phyloP scores from a whole-genome alignment of 345 rosid genomes.

The Eucalyptus polyanthemos region DNA sequence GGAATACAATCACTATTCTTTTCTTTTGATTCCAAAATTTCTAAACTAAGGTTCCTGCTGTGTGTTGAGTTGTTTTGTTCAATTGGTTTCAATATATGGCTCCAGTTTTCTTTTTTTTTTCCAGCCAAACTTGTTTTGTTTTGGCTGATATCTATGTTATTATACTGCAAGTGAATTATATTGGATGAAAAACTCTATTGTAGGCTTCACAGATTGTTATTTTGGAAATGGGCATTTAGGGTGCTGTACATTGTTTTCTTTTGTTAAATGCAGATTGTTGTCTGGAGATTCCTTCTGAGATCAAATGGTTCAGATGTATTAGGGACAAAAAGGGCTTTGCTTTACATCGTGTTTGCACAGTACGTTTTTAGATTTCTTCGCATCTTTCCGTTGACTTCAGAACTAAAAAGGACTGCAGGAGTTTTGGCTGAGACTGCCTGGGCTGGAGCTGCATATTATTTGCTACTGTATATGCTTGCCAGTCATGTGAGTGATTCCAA shows the following conservation, averaged over 20 bases:
- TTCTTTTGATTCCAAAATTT: neutral
- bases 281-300: constrained; percentile 70
- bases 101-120: neutral
- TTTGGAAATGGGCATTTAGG: neutral
- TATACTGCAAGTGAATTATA: neutral
- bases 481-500: constrained; percentile 69
- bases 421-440: constrained; percentile 96
- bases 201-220: constrained; percentile 23
- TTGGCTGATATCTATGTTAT: neutral
- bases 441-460: constrained; percentile 97
- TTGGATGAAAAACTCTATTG: neutral
- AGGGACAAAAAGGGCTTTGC: constrained; percentile 66
- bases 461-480: constrained; percentile 92
- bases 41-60: neutral
- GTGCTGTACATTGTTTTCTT: neutral
- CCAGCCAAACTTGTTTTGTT: neutral
- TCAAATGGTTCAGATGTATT: constrained; percentile 69
- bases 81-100: neutral
- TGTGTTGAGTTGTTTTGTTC: neutral
- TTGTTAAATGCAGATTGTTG: constrained; percentile 46
- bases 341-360: constrained; percentile 54
- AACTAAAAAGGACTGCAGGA: constrained; percentile 90
- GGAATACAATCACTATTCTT: neutral
- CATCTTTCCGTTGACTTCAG: constrained; percentile 61
- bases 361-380: constrained; percentile 69